Evolutionary conservation across 2,329 filamentous ascomycete species (phyloP).

Genomic region (Mycogone perniciosa): DNA sequence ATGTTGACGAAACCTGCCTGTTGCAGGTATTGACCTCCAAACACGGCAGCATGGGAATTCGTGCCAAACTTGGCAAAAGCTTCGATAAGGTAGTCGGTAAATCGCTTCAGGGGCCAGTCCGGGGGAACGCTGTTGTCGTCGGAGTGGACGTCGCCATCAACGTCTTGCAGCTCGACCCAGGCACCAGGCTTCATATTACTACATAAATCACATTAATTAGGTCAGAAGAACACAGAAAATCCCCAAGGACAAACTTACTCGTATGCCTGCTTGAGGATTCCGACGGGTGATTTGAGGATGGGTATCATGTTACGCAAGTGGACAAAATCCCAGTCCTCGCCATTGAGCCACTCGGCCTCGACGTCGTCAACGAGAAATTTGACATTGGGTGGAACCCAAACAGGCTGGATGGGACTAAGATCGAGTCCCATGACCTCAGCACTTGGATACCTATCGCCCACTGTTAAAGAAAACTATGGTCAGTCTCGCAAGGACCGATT

Average conservation of each 20-base stretch:
- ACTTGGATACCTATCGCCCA: slow-evolving; percentile 29
- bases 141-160: slow-evolving; percentile 28
- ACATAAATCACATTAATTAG: not conserved
- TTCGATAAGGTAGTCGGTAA: slow-evolving; percentile 24
- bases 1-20: slow-evolving; percentile 36
- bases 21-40: slow-evolving; percentile 29
- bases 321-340: slow-evolving; percentile 23
- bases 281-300: slow-evolving; percentile 28
- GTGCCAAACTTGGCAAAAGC: slow-evolving; percentile 33
- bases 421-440: slow-evolving; percentile 34
- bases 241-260: slow-evolving; percentile 15
- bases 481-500: not conserved
- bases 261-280: slow-evolving; percentile 24
- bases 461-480: slow-evolving; percentile 4
- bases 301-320: slow-evolving; percentile 40
- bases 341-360: slow-evolving; percentile 26
- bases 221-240: not conserved
- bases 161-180: slow-evolving; percentile 38
- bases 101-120: slow-evolving; percentile 15
- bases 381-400: slow-evolving; percentile 36
- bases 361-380: slow-evolving; percentile 32
- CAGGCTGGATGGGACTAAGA: slow-evolving; percentile 33
- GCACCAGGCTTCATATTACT: slow-evolving; percentile 37
- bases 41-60: slow-evolving; percentile 32
- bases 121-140: slow-evolving; percentile 26